Base-by-base conservation (phyloP, 805 yeast species). In the Starmera quercuum region DNA sequence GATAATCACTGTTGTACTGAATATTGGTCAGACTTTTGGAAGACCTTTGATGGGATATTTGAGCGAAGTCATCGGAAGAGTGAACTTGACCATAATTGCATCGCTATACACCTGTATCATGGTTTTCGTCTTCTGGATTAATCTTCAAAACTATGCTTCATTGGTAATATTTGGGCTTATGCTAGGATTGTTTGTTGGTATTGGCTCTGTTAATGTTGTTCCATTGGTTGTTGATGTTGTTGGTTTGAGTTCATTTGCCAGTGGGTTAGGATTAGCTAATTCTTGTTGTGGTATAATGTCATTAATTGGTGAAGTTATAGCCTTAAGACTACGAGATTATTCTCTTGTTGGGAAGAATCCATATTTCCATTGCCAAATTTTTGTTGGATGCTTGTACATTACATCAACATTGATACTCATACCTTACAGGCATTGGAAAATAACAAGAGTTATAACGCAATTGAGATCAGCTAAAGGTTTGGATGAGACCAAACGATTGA, bases 291-390 rank as follows among this genome's bases (percentile, higher is more conserved):
- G 63, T 2, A 43, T 59, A 4, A 33, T 53, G 20, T 51, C 67
- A 5, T 50, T 76, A 17, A 63, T 67, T 2, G 60, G 75, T 4
- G 83, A 76, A 53, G 64, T 73, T 7, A 66, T 75, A 32, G 81
- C 75, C 0, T 66, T 76, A 36, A 63, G 73, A 3, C 48, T 75
- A 30, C 60, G 63, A 33, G 56, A 49, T n/a, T 35, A 45, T n/a
- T 32, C 46, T 9, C 25, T 43, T 2, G 30, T 37, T 9, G 40
- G 41, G 7, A 37, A 35, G 6, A 58, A 54, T 20, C 83, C 84
- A 3, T 79, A 70, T 43, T 54, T 71, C 23, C 67, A 78, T 42
- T 65, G 81, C 2, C 85, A 78, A 46, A 61, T 77, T 2, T 77
- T 75, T 49, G 68, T 75, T 5, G 85, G 83, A 3, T 46, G 64